Conservation (phyloP, 1,139 yeast genomes). For the Candida mesenterica region DNA sequence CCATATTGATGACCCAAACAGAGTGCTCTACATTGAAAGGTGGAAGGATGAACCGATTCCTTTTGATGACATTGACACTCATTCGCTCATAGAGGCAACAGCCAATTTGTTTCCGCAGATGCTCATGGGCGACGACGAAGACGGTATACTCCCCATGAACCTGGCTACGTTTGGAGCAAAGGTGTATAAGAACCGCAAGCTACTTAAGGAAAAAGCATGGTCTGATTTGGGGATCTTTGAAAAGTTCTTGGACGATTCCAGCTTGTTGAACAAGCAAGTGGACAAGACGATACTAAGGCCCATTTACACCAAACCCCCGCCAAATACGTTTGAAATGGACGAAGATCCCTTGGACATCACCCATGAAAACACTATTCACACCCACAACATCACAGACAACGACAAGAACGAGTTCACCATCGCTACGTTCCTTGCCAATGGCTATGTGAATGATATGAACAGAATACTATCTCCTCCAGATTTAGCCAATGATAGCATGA, state of each 20-base stretch:
- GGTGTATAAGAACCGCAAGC: slow-evolving; percentile 33
- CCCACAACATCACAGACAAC: slow-evolving; percentile 7
- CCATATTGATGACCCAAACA: slow-evolving; percentile 41
- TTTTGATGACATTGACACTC: slow-evolving; percentile 44
- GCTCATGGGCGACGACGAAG: slow-evolving; percentile 43
- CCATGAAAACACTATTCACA: neutral
- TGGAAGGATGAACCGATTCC: slow-evolving; percentile 45
- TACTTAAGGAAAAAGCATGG: slow-evolving; percentile 36
- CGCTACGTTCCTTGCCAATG: slow-evolving; percentile 40
- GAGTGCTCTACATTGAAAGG: slow-evolving; percentile 40
- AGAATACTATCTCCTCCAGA: slow-evolving; percentile 16
- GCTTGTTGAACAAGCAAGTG: slow-evolving; percentile 16
- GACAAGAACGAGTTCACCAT: slow-evolving; percentile 15
- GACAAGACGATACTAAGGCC: slow-evolving; percentile 38
- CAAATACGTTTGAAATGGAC: slow-evolving; percentile 10
- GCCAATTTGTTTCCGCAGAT: slow-evolving; percentile 35
- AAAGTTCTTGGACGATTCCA: slow-evolving; percentile 26
- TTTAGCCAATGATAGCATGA: slow-evolving; percentile 30
- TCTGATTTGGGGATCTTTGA: slow-evolving; percentile 33
- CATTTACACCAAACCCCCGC: slow-evolving; percentile 19
- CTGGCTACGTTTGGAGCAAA: slow-evolving; percentile 41
- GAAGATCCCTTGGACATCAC: slow-evolving; percentile 9
- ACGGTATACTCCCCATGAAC: slow-evolving; percentile 37
- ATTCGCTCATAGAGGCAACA: slow-evolving; percentile 37
- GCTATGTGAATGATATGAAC: slow-evolving; percentile 22